These are phyloP conservation scores for Warburgia ugandensis DNA, from an alignment of 164 flowering plant species.

Conservation along the genomic window DNA sequence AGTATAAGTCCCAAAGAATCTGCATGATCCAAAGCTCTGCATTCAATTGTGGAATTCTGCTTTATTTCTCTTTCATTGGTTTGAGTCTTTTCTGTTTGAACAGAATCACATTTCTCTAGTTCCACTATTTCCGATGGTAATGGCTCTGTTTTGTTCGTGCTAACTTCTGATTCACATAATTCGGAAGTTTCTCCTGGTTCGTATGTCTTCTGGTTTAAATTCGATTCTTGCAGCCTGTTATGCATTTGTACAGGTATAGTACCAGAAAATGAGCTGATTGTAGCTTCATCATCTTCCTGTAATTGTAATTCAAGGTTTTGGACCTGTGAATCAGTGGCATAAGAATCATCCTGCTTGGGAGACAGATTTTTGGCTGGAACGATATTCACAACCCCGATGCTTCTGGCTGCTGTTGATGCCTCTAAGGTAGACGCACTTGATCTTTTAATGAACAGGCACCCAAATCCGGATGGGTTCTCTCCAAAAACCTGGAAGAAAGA, in stretches of 20 bases:
- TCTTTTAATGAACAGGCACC: constrained; percentile 82
- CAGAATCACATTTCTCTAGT: constrained; percentile 16
- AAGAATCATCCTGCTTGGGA: constrained; percentile 25
- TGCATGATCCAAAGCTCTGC: constrained; percentile 74
- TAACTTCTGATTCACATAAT: no score
- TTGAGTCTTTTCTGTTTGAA: constrained; percentile 7
- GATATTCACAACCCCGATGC: constrained; percentile 56
- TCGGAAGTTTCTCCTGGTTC: constrained; percentile 19
- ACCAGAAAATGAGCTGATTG: constrained; percentile 43
- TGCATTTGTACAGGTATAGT: constrained; percentile 14
- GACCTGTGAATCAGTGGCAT: constrained; percentile 28
- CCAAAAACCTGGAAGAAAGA: constrained; percentile 91
- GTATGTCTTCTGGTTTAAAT: constrained; percentile 6
- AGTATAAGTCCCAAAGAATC: constrained; percentile 59
- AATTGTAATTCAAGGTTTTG: constrained; percentile 7
- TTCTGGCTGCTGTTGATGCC: constrained; percentile 21
- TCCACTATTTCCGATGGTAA: constrained; percentile 24
- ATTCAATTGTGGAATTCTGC: constrained; percentile 26
- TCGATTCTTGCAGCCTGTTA: constrained; percentile 4
- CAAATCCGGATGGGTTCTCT: constrained; percentile 86
- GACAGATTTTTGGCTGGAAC: constrained; percentile 32
- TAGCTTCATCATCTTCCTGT: constrained; percentile 14
- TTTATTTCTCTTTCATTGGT: constrained; percentile 5
- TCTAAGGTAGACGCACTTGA: constrained; percentile 49
- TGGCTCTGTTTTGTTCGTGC: no score